Base-by-base conservation (phyloP, 768 basidiomycete genomes). In the Tricholoma saponaceum region DNA sequence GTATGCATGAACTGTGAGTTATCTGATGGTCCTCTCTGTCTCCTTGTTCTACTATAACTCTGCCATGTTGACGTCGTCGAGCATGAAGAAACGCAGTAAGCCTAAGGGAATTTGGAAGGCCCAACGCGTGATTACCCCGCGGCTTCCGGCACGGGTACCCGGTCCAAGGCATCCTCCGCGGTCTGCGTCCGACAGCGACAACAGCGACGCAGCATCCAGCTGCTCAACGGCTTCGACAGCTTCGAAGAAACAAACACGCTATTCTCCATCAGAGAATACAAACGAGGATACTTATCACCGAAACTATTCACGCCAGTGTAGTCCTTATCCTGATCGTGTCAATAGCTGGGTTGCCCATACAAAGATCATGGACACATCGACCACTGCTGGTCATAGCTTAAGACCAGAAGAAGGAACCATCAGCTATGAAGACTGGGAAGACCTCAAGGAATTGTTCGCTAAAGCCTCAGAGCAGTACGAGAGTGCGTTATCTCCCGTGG, bases 391-490 rank as follows among this genome's bases (percentile, higher is more conserved):
- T 1, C 61, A 67, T 3, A 61, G 73, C 3, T 56, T 54, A 10
- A 47, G 59, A 37, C 57, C 63, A 32, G 63, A 64, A 18, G 60
- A 55, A 4, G 54, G 53, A 1, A 64, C 69, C 0, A 76, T 70
- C 55, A 70, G 74, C 51, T 60, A 74, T 50, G 80, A 82, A 54
- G 86, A 87, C 64, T 88, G 87, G 87, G 78, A 83, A 54, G 81
- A 83, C 67, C 72, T 88, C 44, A 87, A 87, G 67, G 83, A 84
- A 56, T 73, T 87, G 9, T 86, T 85, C 65, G 70, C 74, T 0
- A 76, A 77, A 51, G 84, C 85, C 18, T 74, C 78, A 3, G 81
- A 85, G 59, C 74, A 78, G 57, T 86, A 83, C 61, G 85, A 88
- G 60, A 72, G 85, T 85, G 65, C 60, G 80, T 75, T 14, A 26